Base-by-base conservation (phyloP, 1,284 basidiomycete genomes). In the Ceratobasidium sp. region DNA sequence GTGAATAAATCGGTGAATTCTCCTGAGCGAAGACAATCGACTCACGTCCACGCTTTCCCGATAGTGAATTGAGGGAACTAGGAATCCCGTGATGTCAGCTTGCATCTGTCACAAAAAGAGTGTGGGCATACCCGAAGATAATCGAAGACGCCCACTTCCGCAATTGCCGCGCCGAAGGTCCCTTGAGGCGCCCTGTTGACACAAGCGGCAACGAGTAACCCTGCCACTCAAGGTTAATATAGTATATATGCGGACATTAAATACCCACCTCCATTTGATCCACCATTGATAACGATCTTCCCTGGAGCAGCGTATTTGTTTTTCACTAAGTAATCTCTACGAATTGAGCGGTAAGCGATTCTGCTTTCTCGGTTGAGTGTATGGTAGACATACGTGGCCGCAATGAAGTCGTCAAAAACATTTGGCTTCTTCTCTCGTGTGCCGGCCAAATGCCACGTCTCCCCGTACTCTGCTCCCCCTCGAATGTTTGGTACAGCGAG, bases 391-490 rank as follows among this genome's bases (percentile, higher is more conserved):
- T 83, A 92, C 90, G 90, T 90, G 8, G 93, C 94, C 1, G 91
- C 89, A 76, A 92, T 90, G 80, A 93, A 93, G 80, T 96, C 94
- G 79, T 95, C 86, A 80, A 94, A 95, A 51, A 90, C 91, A 76
- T 94, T 93, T 74, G 75, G 47, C 86, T 94, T 94, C 75, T 86
- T 86, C 75, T 93, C 92, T 75, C 84, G 85, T 31, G 85, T 90
- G 1, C 91, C 93, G 22, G 87, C 91, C 48, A 87, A 79, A 80
- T 94, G 92, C 93, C 93, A 94, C 19, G 90, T 88, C 80, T 94
- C 91, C 15, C 94, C 94, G 78, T 93, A 95, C 81, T 96, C 94
- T 1, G 88, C 88, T 8, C 94, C 94, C n/a, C 94, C 94, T 67
- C 94, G 82, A 78, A 93, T 92, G 77, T 90, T 93, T 2, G 91